Evolutionary conservation across 176 grass and related monocot genomes (phyloP).

Genomic region (Bromus sterilis): DNA sequence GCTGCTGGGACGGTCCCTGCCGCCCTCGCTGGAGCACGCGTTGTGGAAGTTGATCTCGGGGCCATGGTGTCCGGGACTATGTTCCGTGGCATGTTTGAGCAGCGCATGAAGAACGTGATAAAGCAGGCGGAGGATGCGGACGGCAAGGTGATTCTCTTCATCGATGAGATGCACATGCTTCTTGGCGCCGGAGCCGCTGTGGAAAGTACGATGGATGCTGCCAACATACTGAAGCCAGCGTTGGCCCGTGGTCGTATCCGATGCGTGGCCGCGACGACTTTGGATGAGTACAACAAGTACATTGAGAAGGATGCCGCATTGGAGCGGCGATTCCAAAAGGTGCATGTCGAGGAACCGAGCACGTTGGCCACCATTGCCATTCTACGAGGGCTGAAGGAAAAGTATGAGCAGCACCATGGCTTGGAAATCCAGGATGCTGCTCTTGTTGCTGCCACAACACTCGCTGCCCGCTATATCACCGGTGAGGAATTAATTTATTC

Average conservation of each 20-base stretch:
- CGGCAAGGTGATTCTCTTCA: background rate
- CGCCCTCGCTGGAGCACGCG: background rate
- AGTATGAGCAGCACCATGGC: constrained; percentile 16
- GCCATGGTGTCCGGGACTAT: background rate
- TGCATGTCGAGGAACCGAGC: constrained; percentile 9
- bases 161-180: background rate
- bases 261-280: constrained; percentile 11
- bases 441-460: constrained; percentile 6
- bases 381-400: background rate
- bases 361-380: background rate
- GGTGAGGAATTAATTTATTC: background rate
- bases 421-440: background rate
- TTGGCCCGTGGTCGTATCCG: constrained; percentile 28
- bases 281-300: constrained; percentile 18
- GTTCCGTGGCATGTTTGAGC: background rate
- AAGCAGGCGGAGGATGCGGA: background rate
- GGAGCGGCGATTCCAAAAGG: constrained; percentile 29
- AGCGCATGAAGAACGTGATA: background rate
- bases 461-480: background rate
- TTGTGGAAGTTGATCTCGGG: background rate
- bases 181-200: background rate
- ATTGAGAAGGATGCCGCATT: constrained; percentile 21
- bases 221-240: constrained; percentile 20
- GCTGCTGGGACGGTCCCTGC: background rate
- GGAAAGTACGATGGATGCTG: background rate